Evolutionary conservation across 768 basidiomycete species (phyloP).

Genomic region (Lanmaoa rubissima): DNA sequence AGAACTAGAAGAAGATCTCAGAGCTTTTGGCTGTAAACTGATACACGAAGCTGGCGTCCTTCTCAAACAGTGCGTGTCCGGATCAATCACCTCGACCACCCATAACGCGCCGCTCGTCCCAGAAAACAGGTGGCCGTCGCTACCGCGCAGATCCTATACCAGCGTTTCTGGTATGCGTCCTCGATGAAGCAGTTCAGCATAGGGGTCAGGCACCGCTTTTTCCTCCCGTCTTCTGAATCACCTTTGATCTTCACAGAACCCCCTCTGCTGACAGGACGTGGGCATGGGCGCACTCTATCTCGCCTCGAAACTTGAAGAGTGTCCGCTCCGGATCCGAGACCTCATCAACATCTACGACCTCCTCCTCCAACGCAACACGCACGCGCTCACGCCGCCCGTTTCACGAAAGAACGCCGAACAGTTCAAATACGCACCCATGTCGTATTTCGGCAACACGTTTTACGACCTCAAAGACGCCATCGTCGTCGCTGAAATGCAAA

Average conservation of each 20-base stretch:
- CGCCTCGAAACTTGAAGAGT: slow-evolving; percentile 91
- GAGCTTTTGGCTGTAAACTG: slow-evolving; percentile 89
- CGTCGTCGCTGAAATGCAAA: slow-evolving; percentile 95
- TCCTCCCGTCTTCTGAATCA: not conserved
- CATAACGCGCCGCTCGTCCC: slow-evolving; percentile 12
- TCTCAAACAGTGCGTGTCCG: slow-evolving; percentile 71
- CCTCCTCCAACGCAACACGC: slow-evolving; percentile 70
- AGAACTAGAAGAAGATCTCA: slow-evolving; percentile 83
- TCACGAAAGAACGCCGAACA: slow-evolving; percentile 21
- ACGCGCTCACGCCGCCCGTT: slow-evolving; percentile 38
- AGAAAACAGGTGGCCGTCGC: slow-evolving; percentile 97
- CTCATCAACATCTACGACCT: slow-evolving; percentile 94
- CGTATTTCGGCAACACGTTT: slow-evolving; percentile 84
- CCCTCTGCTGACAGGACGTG: slow-evolving; percentile 56
- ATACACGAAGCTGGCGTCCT: slow-evolving; percentile 94
- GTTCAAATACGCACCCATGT: slow-evolving; percentile 81
- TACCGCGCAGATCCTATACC: slow-evolving; percentile 94
- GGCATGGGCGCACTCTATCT: slow-evolving; percentile 88
- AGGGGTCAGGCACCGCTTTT: slow-evolving; percentile 55
- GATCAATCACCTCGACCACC: not conserved
- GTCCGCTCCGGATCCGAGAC: slow-evolving; percentile 87
- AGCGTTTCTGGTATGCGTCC: slow-evolving; percentile 94
- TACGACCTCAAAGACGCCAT: slow-evolving; percentile 94
- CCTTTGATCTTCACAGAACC: slow-evolving; percentile 8
- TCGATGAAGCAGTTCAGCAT: slow-evolving; percentile 95